Conservation (phyloP, 2,329 filamentous ascomycete genomes). For the Clonostachys rhizophaga region DNA sequence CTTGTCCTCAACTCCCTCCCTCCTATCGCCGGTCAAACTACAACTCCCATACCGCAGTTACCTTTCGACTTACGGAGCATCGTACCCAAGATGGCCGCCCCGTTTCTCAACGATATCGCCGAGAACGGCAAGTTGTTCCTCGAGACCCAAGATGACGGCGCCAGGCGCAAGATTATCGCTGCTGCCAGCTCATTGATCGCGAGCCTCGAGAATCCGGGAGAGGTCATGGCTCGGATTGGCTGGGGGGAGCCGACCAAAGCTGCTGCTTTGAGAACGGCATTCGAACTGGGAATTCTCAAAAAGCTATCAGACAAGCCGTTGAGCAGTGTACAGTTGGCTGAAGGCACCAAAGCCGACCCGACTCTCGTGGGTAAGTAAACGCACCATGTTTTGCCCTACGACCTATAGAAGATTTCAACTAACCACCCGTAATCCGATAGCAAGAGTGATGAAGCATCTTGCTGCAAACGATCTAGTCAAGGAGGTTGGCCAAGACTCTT, state of each 20-base stretch:
- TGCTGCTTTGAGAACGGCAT: conserved; percentile 8
- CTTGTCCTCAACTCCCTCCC: too few relatives aligned
- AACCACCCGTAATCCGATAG: not conserved
- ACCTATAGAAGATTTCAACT: too few relatives aligned
- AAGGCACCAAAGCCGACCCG: conserved; percentile 1
- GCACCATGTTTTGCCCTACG: too few relatives aligned
- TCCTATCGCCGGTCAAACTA: too few relatives aligned
- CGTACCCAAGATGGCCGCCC: not conserved
- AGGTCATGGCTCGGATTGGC: conserved; percentile 7
- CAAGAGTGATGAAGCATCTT: not conserved
- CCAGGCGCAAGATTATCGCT: conserved; percentile 4
- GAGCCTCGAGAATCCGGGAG: conserved; percentile 7
- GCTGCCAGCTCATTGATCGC: conserved; percentile 5
- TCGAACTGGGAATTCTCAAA: conserved; percentile 8
- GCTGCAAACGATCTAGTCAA: not conserved
- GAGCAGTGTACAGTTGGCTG: conserved; percentile 3
- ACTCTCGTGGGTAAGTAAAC: not conserved
- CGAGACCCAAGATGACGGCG: conserved; percentile 2
- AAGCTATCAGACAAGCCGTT: conserved; percentile 5
- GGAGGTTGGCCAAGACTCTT: not conserved
- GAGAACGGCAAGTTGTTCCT: not conserved
- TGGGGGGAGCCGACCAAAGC: conserved; percentile 8
- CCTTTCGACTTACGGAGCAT: too few relatives aligned
- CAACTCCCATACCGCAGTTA: too few relatives aligned
- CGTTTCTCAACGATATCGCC: not conserved